Evolutionary conservation across 345 rosid species (phyloP), one percentile per base, ranked within the genome.

Genomic region (Erodium maritimum): DNA sequence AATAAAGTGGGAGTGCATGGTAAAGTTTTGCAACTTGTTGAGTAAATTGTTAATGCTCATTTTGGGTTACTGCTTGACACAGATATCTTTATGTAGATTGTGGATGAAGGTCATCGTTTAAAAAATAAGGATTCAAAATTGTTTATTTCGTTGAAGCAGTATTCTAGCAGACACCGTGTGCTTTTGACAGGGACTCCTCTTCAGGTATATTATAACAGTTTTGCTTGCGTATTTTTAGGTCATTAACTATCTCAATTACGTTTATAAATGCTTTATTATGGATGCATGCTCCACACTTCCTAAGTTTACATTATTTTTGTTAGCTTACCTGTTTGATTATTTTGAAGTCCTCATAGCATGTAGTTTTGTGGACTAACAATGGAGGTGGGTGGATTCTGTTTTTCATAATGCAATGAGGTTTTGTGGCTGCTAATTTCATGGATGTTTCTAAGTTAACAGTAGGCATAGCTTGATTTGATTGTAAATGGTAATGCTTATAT

Each of bases 171-270:
- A 60, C 99, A 94, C 71, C 95, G 99, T 34, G 82, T 80, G 60
- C 97, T 94, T 62, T 80, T 94, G 75, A 94, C 99, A 52, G 99
- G 99, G 74, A 94, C 99, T 48, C 99, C 99, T 50, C 96, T 94
- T 73, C 99, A 94, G 96, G 99, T 94, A 60, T 48, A 73, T 74
- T 61, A 50, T 62, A 64, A 62, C 12, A 42, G 12, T 16, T 12
- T 42, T 9, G 48, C 17, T 10, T 42, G 48, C 48, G 12, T 42
- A 42, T 42, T 7, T n/a, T 42, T 14, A 42, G 12, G 48, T 42
- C 7, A 51, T n/a, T 17, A 51, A 37, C 14, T n/a, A 23, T 48
- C 48, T 48, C 11, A 17, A 45, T 20, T 3, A 34, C 53, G 45
- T 52, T 45, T 8, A n/a, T 51, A 48, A 24, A 52, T 25, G n/a